Conservation (phyloP, 495 filamentous ascomycete genomes). For the Penicillium lividum region DNA sequence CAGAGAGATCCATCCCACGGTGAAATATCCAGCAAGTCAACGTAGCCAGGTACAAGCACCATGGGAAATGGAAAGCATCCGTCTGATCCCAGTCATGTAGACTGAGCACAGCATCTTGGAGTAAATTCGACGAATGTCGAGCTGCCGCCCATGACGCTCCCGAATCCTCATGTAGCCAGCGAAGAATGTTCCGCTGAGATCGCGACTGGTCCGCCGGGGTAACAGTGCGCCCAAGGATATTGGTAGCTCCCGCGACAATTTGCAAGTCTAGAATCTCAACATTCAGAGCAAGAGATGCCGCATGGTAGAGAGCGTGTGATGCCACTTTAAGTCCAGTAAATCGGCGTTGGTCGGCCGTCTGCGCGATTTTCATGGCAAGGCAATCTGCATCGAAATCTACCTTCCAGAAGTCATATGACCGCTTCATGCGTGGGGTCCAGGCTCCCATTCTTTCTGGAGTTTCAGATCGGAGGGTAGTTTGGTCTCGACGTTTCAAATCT, state of each 20-base stretch:
- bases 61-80: conserved; percentile 56
- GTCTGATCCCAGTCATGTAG: conserved; percentile 52
- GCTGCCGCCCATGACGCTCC: conserved; percentile 38
- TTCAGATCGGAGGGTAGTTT: conserved; percentile 46
- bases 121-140: conserved; percentile 46
- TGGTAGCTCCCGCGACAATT: conserved; percentile 53
- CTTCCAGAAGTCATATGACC: conserved; percentile 56
- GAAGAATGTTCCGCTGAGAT: conserved; percentile 42
- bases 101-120: conserved; percentile 48
- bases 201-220: conserved; percentile 45
- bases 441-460: conserved; percentile 41
- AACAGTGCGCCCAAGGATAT: conserved; percentile 52
- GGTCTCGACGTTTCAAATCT: conserved; percentile 56
- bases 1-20: conserved; percentile 23
- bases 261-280: conserved; percentile 58
- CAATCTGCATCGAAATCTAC: conserved; percentile 52
- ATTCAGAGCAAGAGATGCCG: conserved; percentile 49
- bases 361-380: conserved; percentile 34
- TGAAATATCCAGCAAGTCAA: conserved; percentile 55
- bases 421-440: conserved; percentile 50
- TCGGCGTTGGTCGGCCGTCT: conserved; percentile 30
- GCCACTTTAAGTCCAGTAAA: conserved; percentile 45
- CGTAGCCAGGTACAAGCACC: conserved; percentile 58
- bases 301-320: conserved; percentile 50
- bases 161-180: conserved; percentile 36